These are phyloP conservation scores for Fusarium humuli DNA, from an alignment of 2,329 filamentous ascomycete genomes.

Conservation along the genomic window DNA sequence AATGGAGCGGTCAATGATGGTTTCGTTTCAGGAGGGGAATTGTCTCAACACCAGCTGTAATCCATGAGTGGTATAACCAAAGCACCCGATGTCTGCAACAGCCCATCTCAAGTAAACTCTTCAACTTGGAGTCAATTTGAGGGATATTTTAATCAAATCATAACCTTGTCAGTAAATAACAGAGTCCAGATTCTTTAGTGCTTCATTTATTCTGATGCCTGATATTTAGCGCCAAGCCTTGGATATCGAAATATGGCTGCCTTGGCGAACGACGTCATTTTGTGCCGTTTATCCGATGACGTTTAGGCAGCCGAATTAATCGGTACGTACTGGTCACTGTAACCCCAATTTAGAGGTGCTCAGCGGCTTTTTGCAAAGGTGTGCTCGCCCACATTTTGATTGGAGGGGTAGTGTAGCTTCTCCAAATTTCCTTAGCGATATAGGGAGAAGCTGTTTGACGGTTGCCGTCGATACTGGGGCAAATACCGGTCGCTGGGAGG, in stretches of 20 bases:
- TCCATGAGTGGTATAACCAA: not conserved
- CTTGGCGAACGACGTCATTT: constrained; percentile 29
- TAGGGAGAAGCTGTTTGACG: constrained; percentile 15
- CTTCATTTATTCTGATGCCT: constrained; percentile 26
- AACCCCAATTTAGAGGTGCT: constrained; percentile 22
- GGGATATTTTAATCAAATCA: constrained; percentile 9
- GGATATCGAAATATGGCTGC: constrained; percentile 17
- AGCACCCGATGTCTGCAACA: not conserved
- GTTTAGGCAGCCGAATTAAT: constrained; percentile 36
- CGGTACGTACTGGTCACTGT: not conserved
- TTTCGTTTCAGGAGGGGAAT: not conserved
- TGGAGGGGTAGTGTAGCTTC: not conserved
- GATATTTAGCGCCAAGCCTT: not conserved
- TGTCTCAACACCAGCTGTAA: not conserved
- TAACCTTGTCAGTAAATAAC: not conserved
- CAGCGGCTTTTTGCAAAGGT: constrained; percentile 20
- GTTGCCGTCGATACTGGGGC: not conserved
- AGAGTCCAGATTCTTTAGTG: not conserved
- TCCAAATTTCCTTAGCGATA: constrained; percentile 13
- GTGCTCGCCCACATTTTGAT: not conserved
- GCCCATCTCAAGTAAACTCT: not conserved
- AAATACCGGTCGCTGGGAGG: not conserved
- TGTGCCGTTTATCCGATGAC: constrained; percentile 33
- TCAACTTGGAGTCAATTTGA: not conserved
- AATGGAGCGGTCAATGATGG: constrained; percentile 3